Conservation (phyloP, 345 rosid genomes). For the Hevea brasiliensis region DNA sequence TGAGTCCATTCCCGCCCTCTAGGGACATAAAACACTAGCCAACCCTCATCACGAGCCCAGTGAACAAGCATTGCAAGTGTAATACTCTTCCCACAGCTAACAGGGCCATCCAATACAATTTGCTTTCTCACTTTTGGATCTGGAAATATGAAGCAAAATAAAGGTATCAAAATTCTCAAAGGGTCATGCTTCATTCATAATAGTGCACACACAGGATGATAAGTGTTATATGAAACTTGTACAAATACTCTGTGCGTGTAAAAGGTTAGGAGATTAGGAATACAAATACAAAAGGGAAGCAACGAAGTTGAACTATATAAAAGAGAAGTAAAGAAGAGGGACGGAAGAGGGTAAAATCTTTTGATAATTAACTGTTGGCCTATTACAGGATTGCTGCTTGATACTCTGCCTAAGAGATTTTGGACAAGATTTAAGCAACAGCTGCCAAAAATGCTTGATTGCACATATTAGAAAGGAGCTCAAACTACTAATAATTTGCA, state of each 20-base stretch:
- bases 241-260: neutral
- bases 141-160: conserved; percentile 19
- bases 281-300: neutral
- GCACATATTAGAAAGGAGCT: neutral
- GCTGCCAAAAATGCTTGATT: neutral
- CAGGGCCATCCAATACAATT: conserved; percentile 90
- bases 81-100: conserved; percentile 90
- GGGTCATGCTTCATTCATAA: neutral
- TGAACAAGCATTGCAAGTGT: conserved; percentile 91
- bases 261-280: neutral
- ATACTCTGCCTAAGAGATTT: neutral
- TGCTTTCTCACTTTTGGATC: conserved; percentile 72
- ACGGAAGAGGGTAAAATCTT: too few relatives aligned
- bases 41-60: conserved; percentile 97
- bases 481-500: too few relatives aligned
- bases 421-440: neutral
- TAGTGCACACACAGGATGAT: neutral
- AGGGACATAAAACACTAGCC: conserved; percentile 92
- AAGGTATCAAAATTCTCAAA: neutral
- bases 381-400: too few relatives aligned
- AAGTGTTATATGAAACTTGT: neutral
- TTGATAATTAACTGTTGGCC: too few relatives aligned
- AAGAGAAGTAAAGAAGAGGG: too few relatives aligned
- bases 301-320: too few relatives aligned
- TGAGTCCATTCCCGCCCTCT: conserved; percentile 89